Percentiles rank a stretch among this genome's conserved stretches.
These are phyloP conservation scores for Neurospora sp. DNA, from an alignment of 495 filamentous ascomycete species.

Conservation along the genomic window DNA sequence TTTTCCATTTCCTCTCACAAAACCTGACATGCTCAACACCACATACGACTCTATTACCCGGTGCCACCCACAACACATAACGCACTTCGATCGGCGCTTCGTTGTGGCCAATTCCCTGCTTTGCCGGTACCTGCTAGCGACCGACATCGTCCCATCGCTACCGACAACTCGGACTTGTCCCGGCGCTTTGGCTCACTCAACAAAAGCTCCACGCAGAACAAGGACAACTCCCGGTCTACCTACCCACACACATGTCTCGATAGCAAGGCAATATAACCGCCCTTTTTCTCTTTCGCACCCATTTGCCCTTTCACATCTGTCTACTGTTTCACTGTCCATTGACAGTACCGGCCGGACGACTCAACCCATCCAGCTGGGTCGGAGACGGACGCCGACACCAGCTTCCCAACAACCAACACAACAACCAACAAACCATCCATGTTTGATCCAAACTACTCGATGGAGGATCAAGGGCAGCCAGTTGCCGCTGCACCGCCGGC, in stretches of 20 bases:
- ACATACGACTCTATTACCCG: background rate
- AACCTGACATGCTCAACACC: background rate
- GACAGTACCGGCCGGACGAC: background rate
- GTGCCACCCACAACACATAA: background rate
- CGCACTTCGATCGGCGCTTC: background rate
- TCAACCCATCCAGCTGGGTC: background rate
- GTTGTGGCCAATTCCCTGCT: background rate
- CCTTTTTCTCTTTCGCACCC: background rate
- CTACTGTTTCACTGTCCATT: background rate
- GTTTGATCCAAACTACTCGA: background rate
- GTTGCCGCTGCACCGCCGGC: background rate
- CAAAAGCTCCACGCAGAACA: background rate
- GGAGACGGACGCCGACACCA: background rate
- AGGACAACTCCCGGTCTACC: background rate
- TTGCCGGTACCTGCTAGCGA: background rate
- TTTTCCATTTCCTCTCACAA: background rate
- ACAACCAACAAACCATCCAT: background rate
- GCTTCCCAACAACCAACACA: background rate
- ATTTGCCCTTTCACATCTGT: background rate
- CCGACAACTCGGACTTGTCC: background rate
- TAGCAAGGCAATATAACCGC: background rate
- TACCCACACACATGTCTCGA: background rate
- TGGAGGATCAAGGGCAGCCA: background rate
- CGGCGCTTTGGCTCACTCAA: background rate
- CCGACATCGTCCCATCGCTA: background rate